Conservation (phyloP, 495 filamentous ascomycete species). For the Aspergillus indologenus region DNA sequence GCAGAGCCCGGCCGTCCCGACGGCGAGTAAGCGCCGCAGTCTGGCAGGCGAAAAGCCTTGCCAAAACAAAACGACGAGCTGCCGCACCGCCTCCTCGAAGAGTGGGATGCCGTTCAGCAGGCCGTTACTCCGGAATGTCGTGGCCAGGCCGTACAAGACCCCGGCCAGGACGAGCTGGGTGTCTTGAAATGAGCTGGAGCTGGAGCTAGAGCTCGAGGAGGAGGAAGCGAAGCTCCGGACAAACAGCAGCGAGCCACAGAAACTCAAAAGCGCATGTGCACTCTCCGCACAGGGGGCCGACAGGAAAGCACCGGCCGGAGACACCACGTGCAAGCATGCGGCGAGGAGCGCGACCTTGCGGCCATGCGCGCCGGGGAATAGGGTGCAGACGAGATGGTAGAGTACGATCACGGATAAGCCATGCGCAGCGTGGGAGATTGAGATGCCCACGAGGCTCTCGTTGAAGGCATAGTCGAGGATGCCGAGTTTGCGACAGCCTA, state of each 20-base stretch:
- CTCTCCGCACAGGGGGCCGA: conserved; percentile 9
- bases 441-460: neutral
- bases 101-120: conserved; percentile 7
- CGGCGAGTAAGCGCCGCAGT: conserved; percentile 3
- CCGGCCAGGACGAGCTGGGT: conserved; percentile 1
- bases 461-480: neutral
- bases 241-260: conserved; percentile 8
- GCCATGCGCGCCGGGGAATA: conserved; percentile 5
- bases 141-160: conserved; percentile 5
- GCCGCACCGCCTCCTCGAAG: conserved; percentile 8
- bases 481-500: neutral
- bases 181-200: conserved; percentile 1
- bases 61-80: neutral
- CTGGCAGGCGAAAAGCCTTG: neutral
- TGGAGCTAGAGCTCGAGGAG: neutral
- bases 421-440: conserved; percentile 6
- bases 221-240: conserved; percentile 4
- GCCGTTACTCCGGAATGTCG: conserved; percentile 8
- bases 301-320: conserved; percentile 7
- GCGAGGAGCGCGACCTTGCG: conserved; percentile 10
- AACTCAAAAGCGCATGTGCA: conserved; percentile 5
- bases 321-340: conserved; percentile 9
- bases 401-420: conserved; percentile 1
- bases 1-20: conserved; percentile 5
- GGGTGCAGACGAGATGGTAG: neutral